Evolutionary conservation across 2,329 filamentous ascomycete genomes (phyloP).

Genomic region (Trichoderma asperellum): DNA sequence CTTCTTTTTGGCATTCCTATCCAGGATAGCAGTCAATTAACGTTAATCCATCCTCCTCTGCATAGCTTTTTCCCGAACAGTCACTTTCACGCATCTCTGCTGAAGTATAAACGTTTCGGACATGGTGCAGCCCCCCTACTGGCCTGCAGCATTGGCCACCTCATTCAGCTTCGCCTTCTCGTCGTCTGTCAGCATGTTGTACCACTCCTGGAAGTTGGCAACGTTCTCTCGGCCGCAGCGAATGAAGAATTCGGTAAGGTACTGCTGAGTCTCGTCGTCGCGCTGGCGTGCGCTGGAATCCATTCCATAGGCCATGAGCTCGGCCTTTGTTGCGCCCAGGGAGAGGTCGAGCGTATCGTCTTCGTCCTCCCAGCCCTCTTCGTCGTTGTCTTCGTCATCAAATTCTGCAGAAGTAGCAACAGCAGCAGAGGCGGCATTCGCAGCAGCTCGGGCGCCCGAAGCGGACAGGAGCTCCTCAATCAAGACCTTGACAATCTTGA

Average conservation of each 20-base stretch:
- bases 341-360: conserved; percentile 77
- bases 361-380: conserved; percentile 90
- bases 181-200: conserved; percentile 56
- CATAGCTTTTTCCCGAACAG: background rate
- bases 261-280: conserved; percentile 89
- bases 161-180: conserved; percentile 62
- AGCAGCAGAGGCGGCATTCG: conserved; percentile 66
- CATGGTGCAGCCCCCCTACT: conserved; percentile 32
- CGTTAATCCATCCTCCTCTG: background rate
- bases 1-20: background rate
- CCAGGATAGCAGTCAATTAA: background rate
- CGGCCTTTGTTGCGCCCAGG: conserved; percentile 67
- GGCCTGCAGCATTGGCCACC: conserved; percentile 47
- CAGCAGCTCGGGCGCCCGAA: conserved; percentile 64
- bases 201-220: conserved; percentile 61
- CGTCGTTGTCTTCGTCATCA: conserved; percentile 69
- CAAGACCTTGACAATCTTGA: conserved; percentile 96
- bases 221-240: conserved; percentile 59
- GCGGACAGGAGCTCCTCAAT: conserved; percentile 89
- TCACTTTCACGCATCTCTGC: background rate
- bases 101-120: background rate
- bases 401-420: conserved; percentile 60
- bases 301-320: conserved; percentile 79
- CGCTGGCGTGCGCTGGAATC: conserved; percentile 64
- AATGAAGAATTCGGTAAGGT: conserved; percentile 81